Evolutionary conservation across 2,329 filamentous ascomycete genomes (phyloP), one percentile per base, ranked within the genome.

Genomic region (Rasamsonia emersonii): DNA sequence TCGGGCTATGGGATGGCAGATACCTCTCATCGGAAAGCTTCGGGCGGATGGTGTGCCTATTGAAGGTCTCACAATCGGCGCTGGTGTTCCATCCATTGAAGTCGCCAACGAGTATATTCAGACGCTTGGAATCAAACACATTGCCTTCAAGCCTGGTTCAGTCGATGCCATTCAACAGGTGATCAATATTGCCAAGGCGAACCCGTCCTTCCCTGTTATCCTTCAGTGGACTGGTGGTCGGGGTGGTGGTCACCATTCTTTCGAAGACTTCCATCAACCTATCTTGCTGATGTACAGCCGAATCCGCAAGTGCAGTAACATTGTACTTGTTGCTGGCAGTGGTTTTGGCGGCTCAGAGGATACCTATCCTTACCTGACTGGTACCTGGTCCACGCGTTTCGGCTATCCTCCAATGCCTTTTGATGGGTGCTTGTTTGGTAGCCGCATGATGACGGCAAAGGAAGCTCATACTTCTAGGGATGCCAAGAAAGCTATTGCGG

Each of bases 181-280:
- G 37, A 81, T 95, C 62, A 91, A 93, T 60, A 88, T 95, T 50
- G 86, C 88, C 43, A 91, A 84, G 62, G 84, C 85, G n/a, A 91
- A 94, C 57, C 86, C 88, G 2, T 79, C 75, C 17, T 94, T 95
- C 70, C 88, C 88, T n/a, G 75, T 94, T 32, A 77, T 94, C 32
- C 67, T 94, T 40, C 88, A 95, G 62, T 95, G 88, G 88, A 95
- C 88, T 38, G 88, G 88, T 54, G 88, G 88, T 24, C 82, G 88
- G 61, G 88, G 86, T 44, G 88, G 88, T 65, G 88, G 88, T 36
- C 88, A 94, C 59, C 88, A 95, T 65, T 94, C 86, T 1, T 93
- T 80, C 41, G 88, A 95, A 58, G 88, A 95, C 58, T 94, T 95
- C 71, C 88, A 94, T 59, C 79, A 88, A 51, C 88, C 88, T 4